Percentiles rank a stretch among this genome's conserved stretches.
Conservation (phyloP, 2,329 filamentous ascomycete species). For the Periconia sp. region DNA sequence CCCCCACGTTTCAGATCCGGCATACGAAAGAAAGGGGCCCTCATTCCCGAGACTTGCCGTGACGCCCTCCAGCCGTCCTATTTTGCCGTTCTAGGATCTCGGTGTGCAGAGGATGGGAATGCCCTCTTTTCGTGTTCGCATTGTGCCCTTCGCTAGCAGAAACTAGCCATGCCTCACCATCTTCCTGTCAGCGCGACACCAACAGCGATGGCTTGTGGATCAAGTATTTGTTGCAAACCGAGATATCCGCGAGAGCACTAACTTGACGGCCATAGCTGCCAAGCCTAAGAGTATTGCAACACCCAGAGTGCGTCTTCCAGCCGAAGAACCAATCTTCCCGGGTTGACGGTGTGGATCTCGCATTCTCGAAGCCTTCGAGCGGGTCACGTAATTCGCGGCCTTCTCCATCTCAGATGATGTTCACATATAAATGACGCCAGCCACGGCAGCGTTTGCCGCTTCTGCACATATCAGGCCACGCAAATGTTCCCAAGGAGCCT, state of each 20-base stretch:
- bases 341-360: background rate
- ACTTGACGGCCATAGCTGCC: too few species aligned
- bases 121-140: background rate
- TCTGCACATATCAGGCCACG: constrained; percentile 25
- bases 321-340: background rate
- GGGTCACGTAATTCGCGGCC: too few species aligned
- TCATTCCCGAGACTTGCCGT: constrained; percentile 10
- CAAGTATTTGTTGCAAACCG: constrained; percentile 8
- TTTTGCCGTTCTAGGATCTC: background rate
- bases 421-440: too few species aligned
- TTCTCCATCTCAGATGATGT: too few species aligned
- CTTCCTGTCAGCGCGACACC: background rate
- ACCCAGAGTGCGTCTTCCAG: background rate
- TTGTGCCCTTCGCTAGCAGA: constrained; percentile 12
- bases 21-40: constrained; percentile 11
- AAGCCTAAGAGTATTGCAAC: background rate
- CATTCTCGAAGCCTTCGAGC: background rate
- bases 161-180: constrained; percentile 16
- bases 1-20: constrained; percentile 27
- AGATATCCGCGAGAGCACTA: constrained; percentile 21
- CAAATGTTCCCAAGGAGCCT: constrained; percentile 15
- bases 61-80: background rate
- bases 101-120: constrained; percentile 2
- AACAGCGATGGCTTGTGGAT: background rate
- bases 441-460: constrained; percentile 15